These are phyloP conservation scores for Ustanciosporium gigantosporum DNA, from an alignment of 1,284 basidiomycete genomes.

Conservation along the genomic window DNA sequence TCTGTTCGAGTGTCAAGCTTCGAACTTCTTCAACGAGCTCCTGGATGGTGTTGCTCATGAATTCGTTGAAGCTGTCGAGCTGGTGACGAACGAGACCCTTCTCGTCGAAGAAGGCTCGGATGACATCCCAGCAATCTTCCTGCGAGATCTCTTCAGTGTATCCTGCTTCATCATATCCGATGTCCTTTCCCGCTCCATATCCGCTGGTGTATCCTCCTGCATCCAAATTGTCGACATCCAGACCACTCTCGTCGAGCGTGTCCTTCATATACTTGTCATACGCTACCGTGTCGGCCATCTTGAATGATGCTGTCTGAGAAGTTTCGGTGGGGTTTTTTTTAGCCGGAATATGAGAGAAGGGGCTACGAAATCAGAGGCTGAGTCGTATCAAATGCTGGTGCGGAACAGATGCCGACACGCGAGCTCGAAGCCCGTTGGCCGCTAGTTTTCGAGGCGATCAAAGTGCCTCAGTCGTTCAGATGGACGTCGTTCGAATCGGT, in stretches of 20 bases:
- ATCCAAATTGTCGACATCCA: conserved; percentile 30
- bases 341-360: too few species aligned
- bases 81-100: conserved; percentile 98
- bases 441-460: too few species aligned
- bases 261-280: conserved; percentile 52
- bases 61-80: conserved; percentile 97
- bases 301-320: too few species aligned
- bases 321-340: too few species aligned
- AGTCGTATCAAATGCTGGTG: too few species aligned
- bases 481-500: too few species aligned
- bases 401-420: background rate
- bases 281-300: conserved; percentile 37
- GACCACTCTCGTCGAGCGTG: conserved; percentile 30
- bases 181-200: conserved; percentile 19
- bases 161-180: conserved; percentile 40
- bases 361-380: conserved; percentile 41
- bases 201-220: conserved; percentile 18
- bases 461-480: too few species aligned
- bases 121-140: conserved; percentile 64
- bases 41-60: conserved; percentile 99
- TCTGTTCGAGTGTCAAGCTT: conserved; percentile 92
- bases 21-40: conserved; percentile 95
- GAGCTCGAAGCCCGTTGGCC: background rate
- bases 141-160: conserved; percentile 56
- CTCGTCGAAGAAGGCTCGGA: conserved; percentile 93